Base-by-base conservation (phyloP, 192 early-diverging fungal species). In the Podila epigama region DNA sequence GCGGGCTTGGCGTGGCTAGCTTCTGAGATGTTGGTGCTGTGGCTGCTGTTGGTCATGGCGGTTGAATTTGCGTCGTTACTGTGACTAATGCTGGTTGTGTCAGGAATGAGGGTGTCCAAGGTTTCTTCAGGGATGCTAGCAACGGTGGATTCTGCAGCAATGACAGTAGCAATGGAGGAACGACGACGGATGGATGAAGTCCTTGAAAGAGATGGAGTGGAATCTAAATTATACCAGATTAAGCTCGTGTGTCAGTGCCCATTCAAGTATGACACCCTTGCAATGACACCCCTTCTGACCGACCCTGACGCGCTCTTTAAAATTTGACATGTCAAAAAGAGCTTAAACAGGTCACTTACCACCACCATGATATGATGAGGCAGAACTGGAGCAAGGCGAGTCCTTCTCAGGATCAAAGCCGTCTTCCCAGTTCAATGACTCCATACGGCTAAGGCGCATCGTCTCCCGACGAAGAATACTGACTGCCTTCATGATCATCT, bases 401-500 rank as follows among this genome's bases (percentile, higher is more conserved):
- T 81, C 79, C 59, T 71, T 71, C 42, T 57, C 62, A 15, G 66
- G 60, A 20, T 81, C 63, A 33, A 62, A 68, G 3, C 79, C 69
- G 31, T 73, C 67, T n/a, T 81, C 44, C 70, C 79, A 75, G 9
- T 61, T 58, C 62, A 68, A 42, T 40, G 58, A 42, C 15, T 59
- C 60, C 25, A 68, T 37, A 15, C 67, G 59, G 35, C 79, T 68
- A 13, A 63, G 61, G 6, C 66, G 70, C 11, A 81, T 35, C 5
- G 70, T 81, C 62, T 81, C 66, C 15, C 79, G 65, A 34, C 79
- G 70, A 5, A 81, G 65, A 62, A 73, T 69, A 11, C 63, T 67
- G 18, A 81, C 79, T 40, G 70, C 79, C 62, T 68, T 73, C 63
- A 81, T 67, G 57, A 81, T 81, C 70, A 81, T 73, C 28, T 60